phyloP scores from a whole-genome alignment of 2,329 filamentous ascomycete species.

The Penicillium sp. region DNA sequence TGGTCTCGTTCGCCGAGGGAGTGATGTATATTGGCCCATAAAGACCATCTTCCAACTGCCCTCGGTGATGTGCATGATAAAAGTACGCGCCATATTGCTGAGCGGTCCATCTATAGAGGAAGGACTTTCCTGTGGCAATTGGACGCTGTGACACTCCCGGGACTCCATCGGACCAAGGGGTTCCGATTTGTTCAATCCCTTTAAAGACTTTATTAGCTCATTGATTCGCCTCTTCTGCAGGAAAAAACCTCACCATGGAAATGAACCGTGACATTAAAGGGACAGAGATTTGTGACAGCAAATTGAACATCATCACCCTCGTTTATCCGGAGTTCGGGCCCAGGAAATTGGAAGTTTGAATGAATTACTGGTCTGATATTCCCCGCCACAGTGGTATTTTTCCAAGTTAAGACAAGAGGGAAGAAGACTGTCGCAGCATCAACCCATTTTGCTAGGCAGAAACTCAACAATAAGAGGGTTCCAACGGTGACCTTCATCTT shows the following conservation, averaged over 20 bases:
- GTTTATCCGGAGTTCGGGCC: slow-evolving; percentile 29
- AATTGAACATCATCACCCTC: slow-evolving; percentile 36
- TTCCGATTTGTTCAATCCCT: slow-evolving; percentile 49
- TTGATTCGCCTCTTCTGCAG: neutral
- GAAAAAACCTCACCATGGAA: slow-evolving; percentile 31
- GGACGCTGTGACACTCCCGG: slow-evolving; percentile 60
- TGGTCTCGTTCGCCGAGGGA: slow-evolving; percentile 27
- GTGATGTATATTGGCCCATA: slow-evolving; percentile 60
- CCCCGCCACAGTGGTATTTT: slow-evolving; percentile 28
- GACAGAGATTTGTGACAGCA: slow-evolving; percentile 32
- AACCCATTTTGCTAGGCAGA: slow-evolving; percentile 19
- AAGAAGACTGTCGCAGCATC: slow-evolving; percentile 22
- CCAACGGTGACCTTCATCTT: slow-evolving; percentile 9
- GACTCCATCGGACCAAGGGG: slow-evolving; percentile 65
- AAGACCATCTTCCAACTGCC: slow-evolving; percentile 64
- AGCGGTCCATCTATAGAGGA: slow-evolving; percentile 60
- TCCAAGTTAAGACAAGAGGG: slow-evolving; percentile 30
- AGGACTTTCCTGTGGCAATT: slow-evolving; percentile 55
- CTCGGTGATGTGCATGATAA: slow-evolving; percentile 63
- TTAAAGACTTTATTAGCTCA: neutral
- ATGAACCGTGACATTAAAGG: slow-evolving; percentile 35
- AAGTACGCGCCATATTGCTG: slow-evolving; percentile 63
- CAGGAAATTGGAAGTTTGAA: slow-evolving; percentile 36
- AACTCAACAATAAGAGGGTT: slow-evolving; percentile 3
- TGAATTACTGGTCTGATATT: slow-evolving; percentile 29